A percentile compares a stretch with the other conserved stretches of the same genome.
Conservation (phyloP, 495 filamentous ascomycete genomes). For the Trichoderma gamsii region DNA sequence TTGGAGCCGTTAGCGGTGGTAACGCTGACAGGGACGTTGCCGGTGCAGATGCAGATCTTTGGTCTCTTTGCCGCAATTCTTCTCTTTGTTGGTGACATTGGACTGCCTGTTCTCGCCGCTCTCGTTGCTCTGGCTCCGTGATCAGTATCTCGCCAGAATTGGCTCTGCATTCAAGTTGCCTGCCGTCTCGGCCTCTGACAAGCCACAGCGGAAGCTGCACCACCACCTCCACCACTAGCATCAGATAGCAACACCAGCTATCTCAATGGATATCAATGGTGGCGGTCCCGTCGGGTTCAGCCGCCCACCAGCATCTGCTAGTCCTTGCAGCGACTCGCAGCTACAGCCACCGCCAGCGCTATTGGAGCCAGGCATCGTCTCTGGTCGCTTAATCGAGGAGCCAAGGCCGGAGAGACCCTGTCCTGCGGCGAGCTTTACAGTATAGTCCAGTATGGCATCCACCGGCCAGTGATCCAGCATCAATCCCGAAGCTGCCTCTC, state of each 20-base stretch:
- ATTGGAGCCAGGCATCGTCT: not conserved
- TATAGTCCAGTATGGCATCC: too few species aligned
- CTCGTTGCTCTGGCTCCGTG: not conserved
- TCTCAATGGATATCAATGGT: not conserved
- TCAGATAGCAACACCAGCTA: not conserved
- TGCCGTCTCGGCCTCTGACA: not conserved
- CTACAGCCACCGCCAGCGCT: not conserved
- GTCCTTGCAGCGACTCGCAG: not conserved
- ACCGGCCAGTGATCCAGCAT: not conserved
- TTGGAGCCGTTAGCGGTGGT: too few species aligned
- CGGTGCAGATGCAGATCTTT: not conserved
- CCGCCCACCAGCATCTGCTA: not conserved
- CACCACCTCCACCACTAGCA: not conserved
- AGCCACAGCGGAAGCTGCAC: not conserved
- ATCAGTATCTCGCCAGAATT: not conserved
- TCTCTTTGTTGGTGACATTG: not conserved
- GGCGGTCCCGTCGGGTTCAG: slow-evolving; percentile 1
- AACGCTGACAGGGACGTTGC: too few species aligned
- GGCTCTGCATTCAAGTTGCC: not conserved
- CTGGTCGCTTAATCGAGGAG: not conserved
- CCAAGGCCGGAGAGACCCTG: not conserved
- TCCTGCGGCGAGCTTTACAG: not conserved
- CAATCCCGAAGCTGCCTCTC: not conserved
- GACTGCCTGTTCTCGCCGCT: not conserved
- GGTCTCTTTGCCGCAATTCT: not conserved